Evolutionary conservation across 2,329 filamentous ascomycete genomes (phyloP).

Genomic region (Aureobasidium melanogenum): DNA sequence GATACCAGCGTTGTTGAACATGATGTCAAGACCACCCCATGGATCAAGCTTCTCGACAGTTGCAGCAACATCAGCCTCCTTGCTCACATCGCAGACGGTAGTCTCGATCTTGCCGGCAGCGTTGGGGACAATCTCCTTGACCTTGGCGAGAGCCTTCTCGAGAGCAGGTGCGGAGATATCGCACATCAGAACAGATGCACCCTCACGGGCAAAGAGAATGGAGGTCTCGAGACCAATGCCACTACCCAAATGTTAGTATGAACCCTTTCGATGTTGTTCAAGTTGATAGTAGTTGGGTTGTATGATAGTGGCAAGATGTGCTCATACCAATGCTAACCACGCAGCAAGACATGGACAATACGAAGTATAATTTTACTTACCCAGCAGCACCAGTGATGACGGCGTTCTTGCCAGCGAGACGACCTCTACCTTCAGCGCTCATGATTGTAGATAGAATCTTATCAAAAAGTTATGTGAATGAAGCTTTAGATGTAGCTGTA

Average conservation of each 20-base stretch:
- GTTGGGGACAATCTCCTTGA: slow-evolving; percentile 56
- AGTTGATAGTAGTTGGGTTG: background rate
- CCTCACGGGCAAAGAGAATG: slow-evolving; percentile 83
- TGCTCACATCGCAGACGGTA: slow-evolving; percentile 68
- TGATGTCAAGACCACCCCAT: slow-evolving; percentile 82
- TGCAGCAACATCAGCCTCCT: slow-evolving; percentile 68
- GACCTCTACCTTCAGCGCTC: slow-evolving; percentile 23
- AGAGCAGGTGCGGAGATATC: slow-evolving; percentile 76
- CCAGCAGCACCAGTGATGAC: slow-evolving; percentile 79
- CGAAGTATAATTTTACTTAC: slow-evolving; percentile 42
- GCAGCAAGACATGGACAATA: background rate
- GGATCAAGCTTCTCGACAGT: slow-evolving; percentile 66
- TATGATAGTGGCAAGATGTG: background rate
- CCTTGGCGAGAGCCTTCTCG: slow-evolving; percentile 65
- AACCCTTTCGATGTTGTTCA: background rate
- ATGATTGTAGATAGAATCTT: background rate
- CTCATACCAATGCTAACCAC: background rate
- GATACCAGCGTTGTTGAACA: slow-evolving; percentile 97
- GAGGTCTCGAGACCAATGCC: slow-evolving; percentile 89
- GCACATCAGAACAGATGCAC: slow-evolving; percentile 74
- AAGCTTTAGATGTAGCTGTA: background rate
- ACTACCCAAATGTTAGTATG: slow-evolving; percentile 35
- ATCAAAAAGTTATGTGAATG: background rate
- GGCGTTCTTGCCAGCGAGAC: slow-evolving; percentile 58
- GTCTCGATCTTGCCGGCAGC: slow-evolving; percentile 53